Evolutionary conservation across 768 basidiomycete genomes (phyloP).

Genomic region (Tulasnella sp.): DNA sequence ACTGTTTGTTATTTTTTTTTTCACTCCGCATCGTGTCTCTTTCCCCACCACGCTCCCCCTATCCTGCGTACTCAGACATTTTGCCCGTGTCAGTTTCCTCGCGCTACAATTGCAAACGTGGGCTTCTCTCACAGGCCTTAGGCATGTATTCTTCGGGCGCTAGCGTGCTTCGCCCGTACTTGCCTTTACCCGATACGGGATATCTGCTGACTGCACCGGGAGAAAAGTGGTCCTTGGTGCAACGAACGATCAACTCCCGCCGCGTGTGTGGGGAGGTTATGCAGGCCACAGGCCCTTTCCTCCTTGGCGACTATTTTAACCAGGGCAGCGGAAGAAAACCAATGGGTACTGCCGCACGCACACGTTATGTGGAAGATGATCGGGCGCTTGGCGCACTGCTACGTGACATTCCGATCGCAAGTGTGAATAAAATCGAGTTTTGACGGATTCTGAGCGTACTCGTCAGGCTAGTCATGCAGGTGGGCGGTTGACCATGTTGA

Average conservation of each 20-base stretch:
- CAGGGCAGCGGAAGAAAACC: neutral
- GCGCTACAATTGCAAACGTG: neutral
- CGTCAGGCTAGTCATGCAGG: neutral
- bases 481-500: neutral
- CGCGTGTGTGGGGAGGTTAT: neutral
- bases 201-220: neutral
- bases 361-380: neutral
- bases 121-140: slow-evolving; percentile 11
- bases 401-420: slow-evolving; percentile 6
- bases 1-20: neutral
- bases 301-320: neutral
- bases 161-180: slow-evolving; percentile 1
- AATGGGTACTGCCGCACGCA: neutral
- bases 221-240: neutral
- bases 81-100: neutral
- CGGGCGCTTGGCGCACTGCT: neutral
- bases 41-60: neutral
- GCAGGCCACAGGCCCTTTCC: neutral
- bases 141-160: slow-evolving; percentile 3
- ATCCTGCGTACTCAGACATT: neutral
- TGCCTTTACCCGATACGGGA: neutral
- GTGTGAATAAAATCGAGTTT: neutral
- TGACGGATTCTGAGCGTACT: neutral
- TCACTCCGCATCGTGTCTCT: neutral
- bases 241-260: neutral